These are phyloP conservation scores for Russula abietina DNA, from an alignment of 768 basidiomycete species.

Conservation along the genomic window DNA sequence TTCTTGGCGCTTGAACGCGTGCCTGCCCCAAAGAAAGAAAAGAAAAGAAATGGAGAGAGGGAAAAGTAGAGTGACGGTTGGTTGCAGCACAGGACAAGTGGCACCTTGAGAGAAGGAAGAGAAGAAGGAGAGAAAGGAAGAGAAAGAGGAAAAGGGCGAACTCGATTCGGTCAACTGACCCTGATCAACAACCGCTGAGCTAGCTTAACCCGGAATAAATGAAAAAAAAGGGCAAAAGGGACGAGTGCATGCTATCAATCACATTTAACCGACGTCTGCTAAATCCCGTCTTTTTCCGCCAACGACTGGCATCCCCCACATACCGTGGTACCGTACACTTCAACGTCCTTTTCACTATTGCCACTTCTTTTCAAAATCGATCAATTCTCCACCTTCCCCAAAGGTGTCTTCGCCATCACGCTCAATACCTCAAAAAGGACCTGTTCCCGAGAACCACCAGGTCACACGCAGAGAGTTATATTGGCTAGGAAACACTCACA, in stretches of 20 bases:
- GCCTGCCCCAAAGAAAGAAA: background rate
- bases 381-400: slow-evolving; percentile 45
- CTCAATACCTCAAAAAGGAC: slow-evolving; percentile 70
- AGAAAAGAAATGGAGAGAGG: background rate
- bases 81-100: background rate
- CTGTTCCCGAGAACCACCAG: slow-evolving; percentile 32
- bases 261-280: background rate
- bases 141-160: background rate
- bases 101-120: background rate
- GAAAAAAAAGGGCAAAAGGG: too few relatives aligned
- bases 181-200: background rate
- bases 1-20: background rate
- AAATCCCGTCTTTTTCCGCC: background rate
- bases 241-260: background rate
- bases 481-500: slow-evolving; percentile 33
- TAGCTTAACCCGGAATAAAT: background rate
- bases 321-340: background rate
- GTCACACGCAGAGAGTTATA: too few relatives aligned
- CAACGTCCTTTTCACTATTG: background rate
- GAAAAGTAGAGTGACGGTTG: too few relatives aligned
- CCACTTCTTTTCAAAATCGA: background rate
- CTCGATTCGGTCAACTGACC: background rate
- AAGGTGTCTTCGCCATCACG: slow-evolving; percentile 73
- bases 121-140: background rate
- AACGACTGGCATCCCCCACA: background rate